Percentiles rank a stretch among this genome's conserved stretches.
Evolutionary conservation across 2,329 filamentous ascomycete genomes (phyloP).

Genomic region (Fusarium piperis): DNA sequence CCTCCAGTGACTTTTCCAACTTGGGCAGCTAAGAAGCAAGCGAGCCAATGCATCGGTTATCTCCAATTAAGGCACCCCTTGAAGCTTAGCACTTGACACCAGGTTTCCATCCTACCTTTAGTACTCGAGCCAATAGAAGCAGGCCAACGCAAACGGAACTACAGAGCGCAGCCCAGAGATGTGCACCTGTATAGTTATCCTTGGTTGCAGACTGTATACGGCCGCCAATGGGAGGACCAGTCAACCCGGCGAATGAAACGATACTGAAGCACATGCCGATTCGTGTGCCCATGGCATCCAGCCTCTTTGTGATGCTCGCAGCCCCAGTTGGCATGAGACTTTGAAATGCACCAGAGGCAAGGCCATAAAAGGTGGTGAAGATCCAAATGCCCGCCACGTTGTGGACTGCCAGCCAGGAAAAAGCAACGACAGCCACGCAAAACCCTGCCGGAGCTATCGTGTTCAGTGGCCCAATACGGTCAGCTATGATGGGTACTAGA

Average conservation of each 20-base stretch:
- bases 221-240: slow-evolving; percentile 53
- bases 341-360: slow-evolving; percentile 49
- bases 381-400: slow-evolving; percentile 47
- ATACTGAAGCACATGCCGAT: slow-evolving; percentile 55
- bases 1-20: neutral
- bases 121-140: slow-evolving; percentile 15
- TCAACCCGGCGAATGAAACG: slow-evolving; percentile 50
- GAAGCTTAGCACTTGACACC: slow-evolving; percentile 27
- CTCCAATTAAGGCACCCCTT: neutral
- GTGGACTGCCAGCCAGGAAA: slow-evolving; percentile 50
- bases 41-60: neutral
- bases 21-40: neutral
- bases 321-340: slow-evolving; percentile 52
- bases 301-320: slow-evolving; percentile 50
- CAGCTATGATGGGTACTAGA: slow-evolving; percentile 49
- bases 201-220: slow-evolving; percentile 31
- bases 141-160: slow-evolving; percentile 42
- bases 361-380: slow-evolving; percentile 47
- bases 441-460: slow-evolving; percentile 43
- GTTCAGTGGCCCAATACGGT: slow-evolving; percentile 50
- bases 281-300: slow-evolving; percentile 52
- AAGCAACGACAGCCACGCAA: slow-evolving; percentile 48
- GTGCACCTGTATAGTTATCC: slow-evolving; percentile 42
- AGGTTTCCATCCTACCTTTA: slow-evolving; percentile 33
- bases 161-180: slow-evolving; percentile 48